These are phyloP conservation scores for Hyphodiscus sp. DNA, from an alignment of 2,329 filamentous ascomycete species.

Conservation along the genomic window DNA sequence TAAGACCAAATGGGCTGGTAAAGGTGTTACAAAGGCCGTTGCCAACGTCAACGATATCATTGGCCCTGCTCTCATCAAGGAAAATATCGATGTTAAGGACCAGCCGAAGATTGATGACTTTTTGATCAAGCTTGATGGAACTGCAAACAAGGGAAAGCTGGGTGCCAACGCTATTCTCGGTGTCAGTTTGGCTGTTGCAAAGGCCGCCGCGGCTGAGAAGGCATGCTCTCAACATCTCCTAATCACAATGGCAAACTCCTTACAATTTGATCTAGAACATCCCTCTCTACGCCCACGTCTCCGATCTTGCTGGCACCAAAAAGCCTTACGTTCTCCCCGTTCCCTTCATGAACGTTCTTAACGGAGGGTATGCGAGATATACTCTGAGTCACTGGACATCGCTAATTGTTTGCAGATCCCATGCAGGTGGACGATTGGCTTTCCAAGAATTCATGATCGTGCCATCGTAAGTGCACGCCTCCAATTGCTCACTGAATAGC, in stretches of 20 bases:
- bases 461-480: conserved; percentile 53
- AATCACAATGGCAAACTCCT: background rate
- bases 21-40: conserved; percentile 82
- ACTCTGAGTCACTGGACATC: background rate
- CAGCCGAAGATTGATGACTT: conserved; percentile 79
- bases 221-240: conserved; percentile 31
- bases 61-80: conserved; percentile 74
- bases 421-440: conserved; percentile 91
- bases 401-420: conserved; percentile 54
- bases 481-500: background rate
- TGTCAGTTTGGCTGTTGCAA: conserved; percentile 77
- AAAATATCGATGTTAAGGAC: conserved; percentile 79
- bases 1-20: conserved; percentile 79
- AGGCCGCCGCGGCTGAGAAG: conserved; percentile 86
- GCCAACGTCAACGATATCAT: conserved; percentile 79
- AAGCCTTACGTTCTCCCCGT: conserved; percentile 87
- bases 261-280: conserved; percentile 46
- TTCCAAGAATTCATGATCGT: conserved; percentile 98
- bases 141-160: conserved; percentile 79
- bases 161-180: conserved; percentile 86
- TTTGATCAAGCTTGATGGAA: conserved; percentile 79
- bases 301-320: conserved; percentile 82
- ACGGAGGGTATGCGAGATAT: conserved; percentile 47
- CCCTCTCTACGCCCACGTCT: conserved; percentile 82
- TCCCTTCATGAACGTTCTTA: conserved; percentile 91